Percentiles rank a stretch among this genome's conserved stretches.
These are phyloP conservation scores for Ceraceosorus bombacis DNA, from an alignment of 1,284 basidiomycete genomes.

Conservation along the genomic window DNA sequence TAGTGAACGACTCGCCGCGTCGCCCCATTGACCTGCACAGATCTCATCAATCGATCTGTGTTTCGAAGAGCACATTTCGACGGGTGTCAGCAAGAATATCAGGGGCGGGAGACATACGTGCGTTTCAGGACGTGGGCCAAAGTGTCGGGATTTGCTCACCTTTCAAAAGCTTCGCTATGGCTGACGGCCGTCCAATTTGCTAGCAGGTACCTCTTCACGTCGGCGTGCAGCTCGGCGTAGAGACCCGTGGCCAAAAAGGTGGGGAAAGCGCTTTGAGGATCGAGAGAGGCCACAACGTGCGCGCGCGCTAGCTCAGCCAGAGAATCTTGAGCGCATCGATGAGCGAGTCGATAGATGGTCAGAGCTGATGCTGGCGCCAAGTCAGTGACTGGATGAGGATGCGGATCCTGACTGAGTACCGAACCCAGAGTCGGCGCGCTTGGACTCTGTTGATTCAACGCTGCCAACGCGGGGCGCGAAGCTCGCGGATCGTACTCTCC, in stretches of 20 bases:
- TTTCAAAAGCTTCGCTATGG: constrained; percentile 34
- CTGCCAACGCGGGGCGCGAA: neutral
- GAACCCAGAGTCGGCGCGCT: neutral
- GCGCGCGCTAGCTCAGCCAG: constrained; percentile 63
- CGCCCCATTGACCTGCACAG: no score
- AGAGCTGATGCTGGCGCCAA: constrained; percentile 56
- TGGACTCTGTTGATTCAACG: neutral
- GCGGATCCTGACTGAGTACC: constrained; percentile 56
- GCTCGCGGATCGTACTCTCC: neutral
- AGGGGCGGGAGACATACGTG: no score
- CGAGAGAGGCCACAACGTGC: constrained; percentile 67
- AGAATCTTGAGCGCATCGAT: constrained; percentile 65
- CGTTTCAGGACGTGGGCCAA: no score
- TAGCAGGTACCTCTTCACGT: constrained; percentile 39
- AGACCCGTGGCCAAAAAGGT: constrained; percentile 56
- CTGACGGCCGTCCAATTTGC: constrained; percentile 35
- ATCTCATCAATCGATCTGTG: no score
- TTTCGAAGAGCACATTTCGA: no score
- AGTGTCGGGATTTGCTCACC: constrained; percentile 7
- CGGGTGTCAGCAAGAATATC: no score
- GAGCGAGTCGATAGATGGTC: constrained; percentile 70
- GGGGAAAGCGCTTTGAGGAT: constrained; percentile 64
- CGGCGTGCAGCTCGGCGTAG: constrained; percentile 32
- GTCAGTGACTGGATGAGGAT: constrained; percentile 62
- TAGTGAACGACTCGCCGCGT: no score